Conservation (phyloP, 2,329 filamentous ascomycete genomes). For the Aspergillus ibericus region DNA sequence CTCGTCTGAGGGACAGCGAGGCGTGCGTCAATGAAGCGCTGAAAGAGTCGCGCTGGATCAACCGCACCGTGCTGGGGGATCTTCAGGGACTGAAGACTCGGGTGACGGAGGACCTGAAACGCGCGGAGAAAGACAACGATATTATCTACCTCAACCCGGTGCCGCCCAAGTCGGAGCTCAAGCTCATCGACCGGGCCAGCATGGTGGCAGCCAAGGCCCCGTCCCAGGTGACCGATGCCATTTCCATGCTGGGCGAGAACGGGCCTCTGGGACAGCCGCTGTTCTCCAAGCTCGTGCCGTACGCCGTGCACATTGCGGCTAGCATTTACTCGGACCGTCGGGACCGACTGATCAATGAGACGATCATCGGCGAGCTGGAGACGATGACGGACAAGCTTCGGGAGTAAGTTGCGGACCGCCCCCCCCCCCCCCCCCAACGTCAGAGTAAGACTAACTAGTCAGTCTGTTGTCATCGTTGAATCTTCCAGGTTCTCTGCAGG, state of each 20-base stretch:
- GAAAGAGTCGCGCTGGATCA: slow-evolving; percentile 79
- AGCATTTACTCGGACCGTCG: slow-evolving; percentile 92
- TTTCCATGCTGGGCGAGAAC: slow-evolving; percentile 75
- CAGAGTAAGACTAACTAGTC: slow-evolving; percentile 14
- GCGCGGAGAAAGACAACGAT: slow-evolving; percentile 95
- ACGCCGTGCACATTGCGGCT: slow-evolving; percentile 90
- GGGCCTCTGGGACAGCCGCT: slow-evolving; percentile 79
- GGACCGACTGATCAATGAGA: slow-evolving; percentile 86
- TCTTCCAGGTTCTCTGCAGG: slow-evolving; percentile 87
- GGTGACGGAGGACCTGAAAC: slow-evolving; percentile 82
- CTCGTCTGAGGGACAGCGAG: slow-evolving; percentile 77
- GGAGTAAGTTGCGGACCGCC: slow-evolving; percentile 48
- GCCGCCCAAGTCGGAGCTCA: slow-evolving; percentile 84
- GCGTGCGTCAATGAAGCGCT: slow-evolving; percentile 81
- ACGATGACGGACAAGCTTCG: slow-evolving; percentile 76
- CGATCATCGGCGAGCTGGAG: slow-evolving; percentile 82
- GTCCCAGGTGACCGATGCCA: slow-evolving; percentile 76
- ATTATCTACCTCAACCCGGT: slow-evolving; percentile 86
- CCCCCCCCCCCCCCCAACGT: too few species aligned
- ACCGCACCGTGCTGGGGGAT: slow-evolving; percentile 77
- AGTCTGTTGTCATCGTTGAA: slow-evolving; percentile 74
- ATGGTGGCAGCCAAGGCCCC: slow-evolving; percentile 83
- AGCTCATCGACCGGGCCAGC: slow-evolving; percentile 77
- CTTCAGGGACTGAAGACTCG: slow-evolving; percentile 78
- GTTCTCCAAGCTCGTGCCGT: slow-evolving; percentile 89